Base-by-base conservation (phyloP, 306 rosid genomes). In the Amphicarpaea edgeworthii region DNA sequence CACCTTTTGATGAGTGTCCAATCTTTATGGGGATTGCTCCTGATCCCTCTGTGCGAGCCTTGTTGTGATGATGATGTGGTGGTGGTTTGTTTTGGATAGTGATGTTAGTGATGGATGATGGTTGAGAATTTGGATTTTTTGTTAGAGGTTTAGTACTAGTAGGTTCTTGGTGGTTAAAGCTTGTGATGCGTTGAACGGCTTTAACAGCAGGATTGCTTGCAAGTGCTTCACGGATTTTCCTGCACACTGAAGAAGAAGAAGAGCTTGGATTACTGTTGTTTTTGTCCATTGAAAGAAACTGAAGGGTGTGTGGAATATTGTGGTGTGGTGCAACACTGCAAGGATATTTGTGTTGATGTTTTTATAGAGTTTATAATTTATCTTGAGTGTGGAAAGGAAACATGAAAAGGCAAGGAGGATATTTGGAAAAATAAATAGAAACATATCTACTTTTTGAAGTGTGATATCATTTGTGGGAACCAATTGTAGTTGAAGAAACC, bases 201-300 rank as follows among this genome's bases (percentile, higher is more conserved):
- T 30, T 59, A 53, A 55, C 1, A 10, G 88, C 80, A 12, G 81
- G 80, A 32, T 47, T 50, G 71, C 37, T 76, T 46, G 74, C 8
- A 14, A 91, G 23, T 51, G 81, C 88, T n/a, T 38, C 61, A 46
- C 85, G 87, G 73, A 90, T 72, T 83, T 84, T 92, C 65, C 34
- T 72, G 81, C 92, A 87, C 37, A 64, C 67, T 2, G 4, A 2
- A 8, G 87, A 83, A 28, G 4, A 2, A 8, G 87, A 83, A 14
- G 58, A 8, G 40, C 51, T 41, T 14, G 93, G 77, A 24, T 12
- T 53, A 12, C 1, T 37, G 7, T 49, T 65, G 45, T 84, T 74
- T 19, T 73, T 78, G 8, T 68, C 90, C 93, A 89, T 85, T 0
- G 75, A 28, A 19, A 73, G 46, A 10, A 12, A 9, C 55, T 47